Base-by-base conservation (phyloP, 1,139 yeast genomes). In the Yarrowia galli region DNA sequence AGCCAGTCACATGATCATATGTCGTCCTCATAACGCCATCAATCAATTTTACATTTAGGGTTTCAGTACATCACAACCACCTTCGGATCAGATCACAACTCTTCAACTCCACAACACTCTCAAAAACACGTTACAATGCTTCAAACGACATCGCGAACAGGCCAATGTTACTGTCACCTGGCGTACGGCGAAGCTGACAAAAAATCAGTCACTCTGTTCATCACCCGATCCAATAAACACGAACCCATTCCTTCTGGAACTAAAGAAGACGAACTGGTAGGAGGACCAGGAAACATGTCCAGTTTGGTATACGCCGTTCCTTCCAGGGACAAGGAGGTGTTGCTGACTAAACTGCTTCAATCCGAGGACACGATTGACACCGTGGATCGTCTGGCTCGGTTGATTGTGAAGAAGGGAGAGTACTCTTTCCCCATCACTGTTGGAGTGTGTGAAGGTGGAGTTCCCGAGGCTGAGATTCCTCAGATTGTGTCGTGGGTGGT, bases 181-280 rank as follows among this genome's bases (percentile, higher is more conserved):
- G 56, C 66, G 8, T 61, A 38, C 28, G 66, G 66, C 8, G 10
- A n/a, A 18, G 66, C 28, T 2, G 56, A 61, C 35, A 61, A 61
- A n/a, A 61, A 48, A 16, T 61, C 66, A 1, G 66, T 48, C 23
- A 46, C 66, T 10, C 20, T 61, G 38, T 61, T 61, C 56, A 61
- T 61, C 66, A 46, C 66, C 4, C 56, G 66, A n/a, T 61, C 66
- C 35, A 36, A 61, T 35, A 46, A 61, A n/a, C 56, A 46, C 56
- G 56, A 46, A 16, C 36, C 66, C 18, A 61, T 61, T 35, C 66
- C 66, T 2, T 46, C 56, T 3, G 66, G 56, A 32, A 35, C 53
- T 7, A 28, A 28, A 10, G 65, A 45, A 35, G 54, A 32, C n/a
- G 65, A 46, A 15, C 38, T 20, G 28, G 42, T 32, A 5, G 56